Evolutionary conservation across 2,329 filamentous ascomycete species (phyloP).

Genomic region (Penicillium sp.): DNA sequence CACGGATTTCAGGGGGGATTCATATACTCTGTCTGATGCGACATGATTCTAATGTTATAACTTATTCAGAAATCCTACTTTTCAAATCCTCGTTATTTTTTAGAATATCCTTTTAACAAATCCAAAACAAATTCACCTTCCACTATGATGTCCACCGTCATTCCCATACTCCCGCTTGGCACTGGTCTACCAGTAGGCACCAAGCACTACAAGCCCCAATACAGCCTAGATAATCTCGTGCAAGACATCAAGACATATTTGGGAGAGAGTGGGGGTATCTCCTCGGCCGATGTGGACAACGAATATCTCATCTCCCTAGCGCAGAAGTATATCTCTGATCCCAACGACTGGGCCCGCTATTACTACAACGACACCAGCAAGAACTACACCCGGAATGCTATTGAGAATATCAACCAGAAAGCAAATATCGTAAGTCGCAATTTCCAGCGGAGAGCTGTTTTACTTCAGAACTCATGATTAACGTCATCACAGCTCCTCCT

Average conservation of each 20-base stretch:
- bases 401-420: slow-evolving; percentile 35
- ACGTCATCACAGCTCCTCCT: slow-evolving; percentile 26
- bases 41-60: neutral
- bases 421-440: slow-evolving; percentile 30
- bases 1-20: neutral
- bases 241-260: slow-evolving; percentile 31
- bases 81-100: neutral
- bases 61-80: neutral
- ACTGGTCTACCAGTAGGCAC: slow-evolving; percentile 16
- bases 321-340: slow-evolving; percentile 29
- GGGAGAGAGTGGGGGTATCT: slow-evolving; percentile 28
- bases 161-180: slow-evolving; percentile 13
- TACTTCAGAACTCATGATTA: neutral
- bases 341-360: slow-evolving; percentile 30
- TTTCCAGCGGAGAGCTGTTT: too few relatives aligned
- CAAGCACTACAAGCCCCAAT: slow-evolving; percentile 22
- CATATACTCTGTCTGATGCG: neutral
- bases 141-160: slow-evolving; percentile 18
- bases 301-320: slow-evolving; percentile 28
- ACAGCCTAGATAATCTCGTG: slow-evolving; percentile 26
- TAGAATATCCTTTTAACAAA: neutral
- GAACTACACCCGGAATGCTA: slow-evolving; percentile 35
- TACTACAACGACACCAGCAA: slow-evolving; percentile 34
- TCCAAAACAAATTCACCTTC: neutral
- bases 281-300: slow-evolving; percentile 26